phyloP scores from a whole-genome alignment of 768 basidiomycete species.

The Auricularia auricula-judae region DNA sequence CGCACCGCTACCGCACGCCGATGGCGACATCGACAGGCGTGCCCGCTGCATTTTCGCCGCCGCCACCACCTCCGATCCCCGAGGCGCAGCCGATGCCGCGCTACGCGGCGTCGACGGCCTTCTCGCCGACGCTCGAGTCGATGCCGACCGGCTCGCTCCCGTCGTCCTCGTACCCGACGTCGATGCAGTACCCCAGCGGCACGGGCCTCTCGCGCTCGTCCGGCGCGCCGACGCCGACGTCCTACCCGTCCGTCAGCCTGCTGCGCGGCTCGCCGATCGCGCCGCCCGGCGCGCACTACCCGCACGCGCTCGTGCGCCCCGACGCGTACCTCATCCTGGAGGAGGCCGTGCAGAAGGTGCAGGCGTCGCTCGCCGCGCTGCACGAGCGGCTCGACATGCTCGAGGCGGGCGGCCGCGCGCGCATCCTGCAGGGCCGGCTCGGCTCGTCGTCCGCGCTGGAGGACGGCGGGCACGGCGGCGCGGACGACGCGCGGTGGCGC shows the following conservation, averaged over 20 bases:
- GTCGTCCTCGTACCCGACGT: neutral
- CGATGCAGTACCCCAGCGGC: neutral
- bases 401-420: slow-evolving; percentile 25
- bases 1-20: slow-evolving; percentile 64
- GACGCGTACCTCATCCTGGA: slow-evolving; percentile 39
- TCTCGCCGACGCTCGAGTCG: neutral
- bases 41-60: slow-evolving; percentile 1
- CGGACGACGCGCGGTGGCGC: slow-evolving; percentile 11
- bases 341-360: slow-evolving; percentile 66
- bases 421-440: neutral
- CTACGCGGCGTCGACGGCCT: neutral
- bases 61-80: neutral
- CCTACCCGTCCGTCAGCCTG: neutral
- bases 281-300: neutral
- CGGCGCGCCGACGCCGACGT: neutral
- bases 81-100: neutral
- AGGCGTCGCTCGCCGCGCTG: slow-evolving; percentile 71
- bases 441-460: neutral
- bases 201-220: neutral
- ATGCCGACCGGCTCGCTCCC: neutral
- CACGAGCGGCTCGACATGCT: slow-evolving; percentile 54
- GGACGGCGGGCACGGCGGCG: neutral
- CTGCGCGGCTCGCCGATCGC: neutral
- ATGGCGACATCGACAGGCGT: slow-evolving; percentile 25
- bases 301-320: neutral